Evolutionary conservation across 73 alveolate genomes (phyloP).

Genomic region (Effrenium voratum): DNA sequence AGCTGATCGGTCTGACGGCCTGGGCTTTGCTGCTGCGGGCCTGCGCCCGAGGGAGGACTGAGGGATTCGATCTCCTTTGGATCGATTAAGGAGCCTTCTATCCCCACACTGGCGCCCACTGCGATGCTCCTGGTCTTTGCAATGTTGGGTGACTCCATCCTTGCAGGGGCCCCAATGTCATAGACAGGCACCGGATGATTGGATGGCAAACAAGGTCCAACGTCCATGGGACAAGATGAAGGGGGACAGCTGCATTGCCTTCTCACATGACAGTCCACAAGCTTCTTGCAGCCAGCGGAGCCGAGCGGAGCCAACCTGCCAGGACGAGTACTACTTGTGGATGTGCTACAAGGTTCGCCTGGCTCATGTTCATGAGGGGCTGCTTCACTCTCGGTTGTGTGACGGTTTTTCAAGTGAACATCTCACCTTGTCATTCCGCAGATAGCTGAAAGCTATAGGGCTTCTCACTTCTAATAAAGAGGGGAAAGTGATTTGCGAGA

Average conservation of each 20-base stretch:
- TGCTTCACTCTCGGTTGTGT: no score
- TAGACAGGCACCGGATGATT: no score
- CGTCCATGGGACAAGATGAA: slow-evolving; percentile 64
- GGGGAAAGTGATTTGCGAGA: no score
- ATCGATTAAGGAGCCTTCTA: slow-evolving; percentile 8
- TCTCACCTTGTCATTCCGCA: no score
- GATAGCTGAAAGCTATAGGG: no score
- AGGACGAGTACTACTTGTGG: slow-evolving; percentile 75
- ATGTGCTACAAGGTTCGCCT: slow-evolving; percentile 71
- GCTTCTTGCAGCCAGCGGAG: not conserved
- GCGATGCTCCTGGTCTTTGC: slow-evolving; percentile 53
- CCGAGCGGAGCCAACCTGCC: not conserved
- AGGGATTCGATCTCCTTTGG: not conserved
- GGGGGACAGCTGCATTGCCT: slow-evolving; percentile 45
- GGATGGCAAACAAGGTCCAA: slow-evolving; percentile 70
- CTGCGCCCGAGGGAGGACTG: not conserved
- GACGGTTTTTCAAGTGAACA: no score
- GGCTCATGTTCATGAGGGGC: no score
- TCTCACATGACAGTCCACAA: not conserved
- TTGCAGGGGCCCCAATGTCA: slow-evolving; percentile 35
- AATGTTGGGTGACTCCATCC: slow-evolving; percentile 74
- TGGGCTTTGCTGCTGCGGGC: slow-evolving; percentile 43
- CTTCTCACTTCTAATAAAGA: no score
- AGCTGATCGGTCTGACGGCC: slow-evolving; percentile 13
- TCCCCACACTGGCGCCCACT: slow-evolving; percentile 28